A percentile compares a stretch with the other conserved stretches of the same genome.
These are phyloP conservation scores for Colletotrichum eleusines DNA, from an alignment of 2,329 filamentous ascomycete genomes.

Conservation along the genomic window DNA sequence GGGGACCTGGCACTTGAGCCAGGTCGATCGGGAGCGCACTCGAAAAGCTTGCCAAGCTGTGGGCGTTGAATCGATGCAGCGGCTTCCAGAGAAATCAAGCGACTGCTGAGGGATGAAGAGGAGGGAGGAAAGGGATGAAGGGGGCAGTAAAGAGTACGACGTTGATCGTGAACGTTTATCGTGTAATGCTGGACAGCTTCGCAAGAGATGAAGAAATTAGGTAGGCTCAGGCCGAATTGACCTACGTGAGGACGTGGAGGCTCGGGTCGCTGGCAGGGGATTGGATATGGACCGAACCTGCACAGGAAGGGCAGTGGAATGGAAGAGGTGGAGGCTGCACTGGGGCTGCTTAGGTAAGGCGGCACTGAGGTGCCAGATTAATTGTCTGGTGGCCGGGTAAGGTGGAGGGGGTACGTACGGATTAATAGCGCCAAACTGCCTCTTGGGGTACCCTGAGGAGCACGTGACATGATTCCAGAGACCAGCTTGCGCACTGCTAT, in stretches of 20 bases:
- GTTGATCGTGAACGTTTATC: conserved; percentile 20
- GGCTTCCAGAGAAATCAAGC: not conserved
- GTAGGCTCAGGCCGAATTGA: conserved; percentile 25
- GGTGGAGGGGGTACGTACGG: not conserved
- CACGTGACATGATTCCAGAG: not conserved
- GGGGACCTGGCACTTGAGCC: conserved; percentile 36
- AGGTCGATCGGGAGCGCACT: conserved; percentile 31
- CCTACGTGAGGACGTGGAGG: conserved; percentile 39
- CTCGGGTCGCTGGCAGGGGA: conserved; percentile 32
- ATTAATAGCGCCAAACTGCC: not conserved
- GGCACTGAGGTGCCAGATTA: not conserved
- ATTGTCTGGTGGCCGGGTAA: not conserved
- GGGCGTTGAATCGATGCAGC: conserved; percentile 12
- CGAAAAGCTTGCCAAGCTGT: conserved; percentile 21
- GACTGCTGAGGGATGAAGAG: not conserved
- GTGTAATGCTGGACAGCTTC: conserved; percentile 24
- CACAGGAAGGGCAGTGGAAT: conserved; percentile 4
- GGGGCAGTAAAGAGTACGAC: conserved; percentile 9
- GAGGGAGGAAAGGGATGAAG: not conserved
- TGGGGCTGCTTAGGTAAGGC: conserved; percentile 5
- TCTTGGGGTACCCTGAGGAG: not conserved
- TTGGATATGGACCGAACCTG: conserved; percentile 16
- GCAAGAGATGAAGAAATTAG: conserved; percentile 31
- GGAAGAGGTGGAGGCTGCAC: not conserved
- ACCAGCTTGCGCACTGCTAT: too few species aligned